phyloP scores from a whole-genome alignment of 768 basidiomycete species.

The Atractiella rhizophila region DNA sequence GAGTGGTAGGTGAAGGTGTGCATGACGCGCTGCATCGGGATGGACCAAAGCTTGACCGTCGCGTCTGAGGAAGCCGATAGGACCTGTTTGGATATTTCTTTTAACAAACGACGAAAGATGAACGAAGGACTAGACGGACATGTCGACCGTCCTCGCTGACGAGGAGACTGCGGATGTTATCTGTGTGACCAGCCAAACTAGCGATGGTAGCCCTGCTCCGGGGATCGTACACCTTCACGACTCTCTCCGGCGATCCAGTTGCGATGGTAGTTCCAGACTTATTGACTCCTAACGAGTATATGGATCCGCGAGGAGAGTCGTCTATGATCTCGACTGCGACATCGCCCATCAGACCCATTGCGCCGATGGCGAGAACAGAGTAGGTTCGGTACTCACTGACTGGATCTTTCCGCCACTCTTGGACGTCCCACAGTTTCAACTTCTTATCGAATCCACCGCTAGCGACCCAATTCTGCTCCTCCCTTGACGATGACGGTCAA shows the following conservation, averaged over 20 bases:
- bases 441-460: conserved; percentile 86
- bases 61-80: conserved; percentile 22
- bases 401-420: conserved; percentile 19
- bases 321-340: conserved; percentile 28
- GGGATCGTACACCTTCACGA: conserved; percentile 82
- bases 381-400: conserved; percentile 1
- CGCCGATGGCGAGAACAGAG: conserved; percentile 10
- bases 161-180: conserved; percentile 75
- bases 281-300: conserved; percentile 54
- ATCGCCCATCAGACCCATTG: conserved; percentile 22
- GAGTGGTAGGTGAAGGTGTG: conserved; percentile 92
- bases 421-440: conserved; percentile 81
- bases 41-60: conserved; percentile 84
- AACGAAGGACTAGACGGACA: conserved; percentile 20
- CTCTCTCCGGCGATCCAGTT: conserved; percentile 72
- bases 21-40: conserved; percentile 57
- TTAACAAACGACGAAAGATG: conserved; percentile 38
- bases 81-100: conserved; percentile 40
- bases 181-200: conserved; percentile 85
- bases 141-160: conserved; percentile 81
- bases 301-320: conserved; percentile 38
- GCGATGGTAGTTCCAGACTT: conserved; percentile 56
- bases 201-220: conserved; percentile 45
- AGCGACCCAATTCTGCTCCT: conserved; percentile 61
- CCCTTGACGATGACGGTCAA: conserved; percentile 25